Evolutionary conservation across 2,329 filamentous ascomycete genomes (phyloP).

Genomic region (Exophiala sp.): DNA sequence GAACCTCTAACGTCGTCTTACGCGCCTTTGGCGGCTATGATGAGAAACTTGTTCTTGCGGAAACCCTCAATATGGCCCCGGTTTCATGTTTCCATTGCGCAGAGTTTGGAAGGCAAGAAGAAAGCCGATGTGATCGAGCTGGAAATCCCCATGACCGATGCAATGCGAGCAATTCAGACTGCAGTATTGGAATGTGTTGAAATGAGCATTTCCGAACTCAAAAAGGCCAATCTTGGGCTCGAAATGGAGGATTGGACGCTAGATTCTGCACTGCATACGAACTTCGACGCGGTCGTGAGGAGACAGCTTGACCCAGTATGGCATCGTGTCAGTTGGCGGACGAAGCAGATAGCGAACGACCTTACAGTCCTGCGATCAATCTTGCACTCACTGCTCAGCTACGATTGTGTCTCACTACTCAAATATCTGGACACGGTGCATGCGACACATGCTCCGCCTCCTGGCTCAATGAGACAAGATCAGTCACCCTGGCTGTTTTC

Average conservation of each 20-base stretch:
- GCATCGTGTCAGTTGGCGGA: constrained; percentile 94
- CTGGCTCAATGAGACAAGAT: constrained; percentile 80
- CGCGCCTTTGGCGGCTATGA: constrained; percentile 80
- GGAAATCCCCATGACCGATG: constrained; percentile 91
- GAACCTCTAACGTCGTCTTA: constrained; percentile 88
- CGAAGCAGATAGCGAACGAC: constrained; percentile 89
- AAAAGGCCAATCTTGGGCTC: constrained; percentile 81
- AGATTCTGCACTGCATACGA: constrained; percentile 86
- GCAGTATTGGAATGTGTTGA: constrained; percentile 96
- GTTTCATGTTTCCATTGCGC: constrained; percentile 86
- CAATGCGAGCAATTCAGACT: constrained; percentile 89
- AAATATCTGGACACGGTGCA: constrained; percentile 93
- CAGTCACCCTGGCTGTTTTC: constrained; percentile 96
- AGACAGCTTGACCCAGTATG: constrained; percentile 93
- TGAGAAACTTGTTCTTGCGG: constrained; percentile 85
- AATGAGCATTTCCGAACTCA: constrained; percentile 87
- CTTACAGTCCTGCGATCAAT: constrained; percentile 77
- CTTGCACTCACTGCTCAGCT: constrained; percentile 74
- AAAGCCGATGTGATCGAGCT: constrained; percentile 97
- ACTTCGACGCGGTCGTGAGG: constrained; percentile 84
- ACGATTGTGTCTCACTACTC: constrained; percentile 87
- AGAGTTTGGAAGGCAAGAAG: constrained; percentile 82
- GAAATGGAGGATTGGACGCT: constrained; percentile 98
- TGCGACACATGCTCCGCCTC: constrained; percentile 81
- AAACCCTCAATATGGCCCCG: constrained; percentile 89